Conservation (phyloP, 148 eudicot genomes). For the Rhododendron williamsianum region DNA sequence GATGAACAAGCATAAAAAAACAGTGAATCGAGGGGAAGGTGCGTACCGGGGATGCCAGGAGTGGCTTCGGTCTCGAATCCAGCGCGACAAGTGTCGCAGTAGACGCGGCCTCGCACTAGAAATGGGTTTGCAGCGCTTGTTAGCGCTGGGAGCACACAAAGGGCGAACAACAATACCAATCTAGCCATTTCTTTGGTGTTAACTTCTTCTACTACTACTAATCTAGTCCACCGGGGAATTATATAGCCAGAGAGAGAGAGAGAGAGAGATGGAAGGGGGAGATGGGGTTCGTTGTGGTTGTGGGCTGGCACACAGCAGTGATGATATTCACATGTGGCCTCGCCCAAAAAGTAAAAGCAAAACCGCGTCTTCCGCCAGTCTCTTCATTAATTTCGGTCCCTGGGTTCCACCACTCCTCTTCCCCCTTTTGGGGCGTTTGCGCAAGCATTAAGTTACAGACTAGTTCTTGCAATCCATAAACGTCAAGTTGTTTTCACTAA, state of each 20-base stretch:
- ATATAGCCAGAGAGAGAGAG: not conserved
- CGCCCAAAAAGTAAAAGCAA: not conserved
- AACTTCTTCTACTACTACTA: not conserved
- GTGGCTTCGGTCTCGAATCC: conserved; percentile 69
- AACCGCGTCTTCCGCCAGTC: not conserved
- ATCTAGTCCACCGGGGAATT: not conserved
- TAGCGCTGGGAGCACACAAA: conserved; percentile 25
- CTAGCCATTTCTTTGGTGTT: conserved; percentile 25
- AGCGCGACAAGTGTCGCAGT: conserved; percentile 72
- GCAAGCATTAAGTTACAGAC: no score
- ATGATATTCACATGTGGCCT: not conserved
- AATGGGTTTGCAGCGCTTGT: conserved; percentile 25
- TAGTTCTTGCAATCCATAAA: no score
- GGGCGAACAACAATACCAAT: conserved; percentile 22
- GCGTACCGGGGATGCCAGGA: conserved; percentile 46
- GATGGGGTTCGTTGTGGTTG: not conserved
- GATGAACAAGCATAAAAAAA: not conserved
- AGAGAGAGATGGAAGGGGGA: not conserved
- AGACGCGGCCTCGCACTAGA: conserved; percentile 41
- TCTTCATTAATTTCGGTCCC: conserved; percentile 1
- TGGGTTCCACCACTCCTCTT: not conserved
- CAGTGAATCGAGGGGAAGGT: not conserved
- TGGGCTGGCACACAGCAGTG: conserved; percentile 11
- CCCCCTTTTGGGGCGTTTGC: not conserved
- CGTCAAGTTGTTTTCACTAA: no score